Base-by-base conservation (phyloP, 345 rosid species). In the Conringia planisiliqua region DNA sequence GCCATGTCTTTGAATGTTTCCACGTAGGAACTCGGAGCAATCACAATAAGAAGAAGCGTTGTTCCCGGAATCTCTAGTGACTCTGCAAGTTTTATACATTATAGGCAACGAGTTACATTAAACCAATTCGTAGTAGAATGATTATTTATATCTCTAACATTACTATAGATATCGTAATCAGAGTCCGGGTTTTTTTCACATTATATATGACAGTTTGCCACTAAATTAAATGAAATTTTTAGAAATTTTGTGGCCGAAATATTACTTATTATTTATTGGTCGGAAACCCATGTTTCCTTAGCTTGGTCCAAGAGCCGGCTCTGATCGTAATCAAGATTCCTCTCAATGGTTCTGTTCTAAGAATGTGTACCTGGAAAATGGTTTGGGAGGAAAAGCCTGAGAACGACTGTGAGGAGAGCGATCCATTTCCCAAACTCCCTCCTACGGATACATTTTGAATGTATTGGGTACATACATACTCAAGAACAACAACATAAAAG, bases 361-460 rank as follows among this genome's bases (percentile, higher is more conserved):
- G 29, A 46, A 10, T 48, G 51, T 59, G 4, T 76, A 92, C 98
- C 94, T 20, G 88, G 92, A 59, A 90, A 88, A 61, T 83, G 90
- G 13, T 83, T 81, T 5, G 94, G 91, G 72, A 87, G 79, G 83
- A 92, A 90, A 48, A 92, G 94, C 73, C 85, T 78, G 33, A 92
- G 84, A 20, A 88, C 85, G 30, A 92, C 88, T 0, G 86, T 84
- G 32, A 74, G 24, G 78, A 92, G 83, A 55, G 92, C 88, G 43
- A 92, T 72, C 94, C 92, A 90, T 83, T 79, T 88, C 30, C 94
- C 94, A 32, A 89, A 74, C 32, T 86, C 94, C 29, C 86, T 83
- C 79, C 92, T 90, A 81, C 29, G 13, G 32, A 78, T 60, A 54
- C 38, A 89, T 86, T 86, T 83, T 4, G 80, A 70, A 74, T 27